phyloP scores from a whole-genome alignment of 1,284 basidiomycete species.

The Sphaerobolus stellatus region DNA sequence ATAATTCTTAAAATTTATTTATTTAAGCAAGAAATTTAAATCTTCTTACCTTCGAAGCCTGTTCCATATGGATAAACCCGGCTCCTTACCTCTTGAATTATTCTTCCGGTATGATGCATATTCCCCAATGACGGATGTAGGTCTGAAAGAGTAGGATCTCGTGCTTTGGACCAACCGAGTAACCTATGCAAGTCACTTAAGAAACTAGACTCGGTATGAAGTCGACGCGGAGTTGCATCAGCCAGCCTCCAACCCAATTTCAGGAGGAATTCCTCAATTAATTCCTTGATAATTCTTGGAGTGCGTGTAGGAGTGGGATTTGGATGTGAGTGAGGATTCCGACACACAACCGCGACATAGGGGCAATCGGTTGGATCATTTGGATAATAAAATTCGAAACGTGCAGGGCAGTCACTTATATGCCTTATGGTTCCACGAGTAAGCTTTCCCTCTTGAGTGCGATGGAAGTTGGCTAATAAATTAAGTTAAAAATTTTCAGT shows the following conservation, averaged over 20 bases:
- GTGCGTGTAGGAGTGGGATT: constrained; percentile 15
- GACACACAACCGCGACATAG: constrained; percentile 19
- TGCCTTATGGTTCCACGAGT: constrained; percentile 9
- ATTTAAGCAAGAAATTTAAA: background rate
- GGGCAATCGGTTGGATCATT: constrained; percentile 20
- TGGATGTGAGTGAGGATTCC: constrained; percentile 19
- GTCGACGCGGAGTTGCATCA: constrained; percentile 25
- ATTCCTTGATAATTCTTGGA: background rate
- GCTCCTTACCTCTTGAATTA: constrained; percentile 20
- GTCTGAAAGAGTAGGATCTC: constrained; percentile 14
- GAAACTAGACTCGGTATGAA: constrained; percentile 26
- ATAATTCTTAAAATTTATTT: background rate
- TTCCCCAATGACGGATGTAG: constrained; percentile 31
- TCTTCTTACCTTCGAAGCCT: constrained; percentile 23
- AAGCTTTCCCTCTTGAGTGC: constrained; percentile 12
- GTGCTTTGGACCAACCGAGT: constrained; percentile 17
- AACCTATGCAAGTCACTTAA: constrained; percentile 15
- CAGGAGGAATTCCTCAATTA: constrained; percentile 14
- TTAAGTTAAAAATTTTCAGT: background rate
- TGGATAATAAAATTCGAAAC: constrained; percentile 22
- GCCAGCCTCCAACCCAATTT: constrained; percentile 24
- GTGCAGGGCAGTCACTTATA: constrained; percentile 14
- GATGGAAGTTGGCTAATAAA: constrained; percentile 25
- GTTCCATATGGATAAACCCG: constrained; percentile 22
- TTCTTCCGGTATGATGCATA: constrained; percentile 18